A percentile compares a stretch with the other conserved stretches of the same genome.
phyloP scores from a whole-genome alignment of 2,329 filamentous ascomycete genomes.

The Sporothrix phasma region DNA sequence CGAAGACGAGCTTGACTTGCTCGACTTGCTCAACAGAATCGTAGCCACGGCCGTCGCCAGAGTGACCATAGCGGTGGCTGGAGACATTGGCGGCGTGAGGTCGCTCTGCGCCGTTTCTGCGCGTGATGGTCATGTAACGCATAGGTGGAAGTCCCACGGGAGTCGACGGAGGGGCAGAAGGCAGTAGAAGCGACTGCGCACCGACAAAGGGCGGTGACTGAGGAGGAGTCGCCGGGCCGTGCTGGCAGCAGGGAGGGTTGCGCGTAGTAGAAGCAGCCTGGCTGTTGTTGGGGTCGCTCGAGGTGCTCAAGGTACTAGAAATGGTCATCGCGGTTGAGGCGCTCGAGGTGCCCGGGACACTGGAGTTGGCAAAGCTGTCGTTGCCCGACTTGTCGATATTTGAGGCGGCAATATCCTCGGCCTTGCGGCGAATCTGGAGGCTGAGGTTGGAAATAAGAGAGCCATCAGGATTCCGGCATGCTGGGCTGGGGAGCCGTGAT shows the following conservation, averaged over 20 bases:
- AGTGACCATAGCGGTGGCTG: neutral
- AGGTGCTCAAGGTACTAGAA: too few relatives aligned
- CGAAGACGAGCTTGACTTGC: neutral
- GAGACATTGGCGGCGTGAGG: neutral
- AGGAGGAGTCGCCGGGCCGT: neutral
- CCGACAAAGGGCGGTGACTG: neutral
- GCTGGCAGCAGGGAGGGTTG: conserved; percentile 14
- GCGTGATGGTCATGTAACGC: neutral
- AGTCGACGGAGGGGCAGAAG: conserved; percentile 2
- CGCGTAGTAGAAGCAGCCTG: too few relatives aligned
- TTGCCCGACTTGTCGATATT: too few relatives aligned
- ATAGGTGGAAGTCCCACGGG: neutral
- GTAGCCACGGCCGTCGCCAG: neutral
- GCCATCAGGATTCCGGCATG: neutral
- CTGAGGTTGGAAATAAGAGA: conserved; percentile 9
- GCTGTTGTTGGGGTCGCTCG: neutral
- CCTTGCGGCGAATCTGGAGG: neutral
- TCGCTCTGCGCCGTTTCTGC: neutral
- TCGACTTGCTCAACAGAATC: neutral
- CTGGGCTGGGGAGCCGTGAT: neutral
- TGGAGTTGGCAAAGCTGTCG: neutral
- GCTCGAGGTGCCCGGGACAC: neutral
- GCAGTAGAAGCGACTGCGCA: neutral
- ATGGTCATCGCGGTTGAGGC: too few relatives aligned
- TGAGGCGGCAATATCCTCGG: neutral